Base-by-base conservation (phyloP, 129 eudicot species). In the Heracleum sosnowskyi region DNA sequence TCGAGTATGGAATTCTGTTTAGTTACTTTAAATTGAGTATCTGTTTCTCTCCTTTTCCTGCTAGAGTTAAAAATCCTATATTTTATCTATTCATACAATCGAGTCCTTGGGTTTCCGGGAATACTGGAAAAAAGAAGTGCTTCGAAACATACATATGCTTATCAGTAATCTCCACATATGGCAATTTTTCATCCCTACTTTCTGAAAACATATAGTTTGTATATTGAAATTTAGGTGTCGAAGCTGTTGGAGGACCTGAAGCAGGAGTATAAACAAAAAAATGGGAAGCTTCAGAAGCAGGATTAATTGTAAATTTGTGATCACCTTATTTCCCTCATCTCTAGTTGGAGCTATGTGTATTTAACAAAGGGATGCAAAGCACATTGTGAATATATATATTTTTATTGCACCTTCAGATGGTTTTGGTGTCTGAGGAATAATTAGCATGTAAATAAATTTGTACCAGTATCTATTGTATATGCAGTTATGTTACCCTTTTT, bases 181-280 rank as follows among this genome's bases (percentile, higher is more conserved):
- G 33, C 0, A 28, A 12, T 31, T 31, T 11, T 44, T 10, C 15
- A 1, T n/a, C 29, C 20, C 57, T 17, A 10, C 39, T 24, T 44
- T 15, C 0, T n/a, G 3, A 9, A 42, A 36, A 26, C 2, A 13
- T 12, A 28, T 0, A 15, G 3, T 44, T 6, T 40, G 64, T 35
- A 45, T 41, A 8, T n/a, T n/a, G 33, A 47, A 69, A 28, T 28
- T 70, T 80, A 95, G 98, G 97, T 95, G 60, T 95, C 94, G 2
- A 88, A 82, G 83, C 85, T 79, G 11, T 85, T 95, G 88, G 98
- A 88, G 82, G 97, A 87, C 78, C 87, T 90, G 80, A 91, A 81
- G 83, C 85, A 76, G 74, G 96, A 90, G 79, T 90, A 90, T 45
- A 96, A 90, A 85, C 88, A 91, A 88, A 85, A 81, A 83, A 63